phyloP scores from a whole-genome alignment of 1,284 basidiomycete species.

The Rhodotorula sp. region DNA sequence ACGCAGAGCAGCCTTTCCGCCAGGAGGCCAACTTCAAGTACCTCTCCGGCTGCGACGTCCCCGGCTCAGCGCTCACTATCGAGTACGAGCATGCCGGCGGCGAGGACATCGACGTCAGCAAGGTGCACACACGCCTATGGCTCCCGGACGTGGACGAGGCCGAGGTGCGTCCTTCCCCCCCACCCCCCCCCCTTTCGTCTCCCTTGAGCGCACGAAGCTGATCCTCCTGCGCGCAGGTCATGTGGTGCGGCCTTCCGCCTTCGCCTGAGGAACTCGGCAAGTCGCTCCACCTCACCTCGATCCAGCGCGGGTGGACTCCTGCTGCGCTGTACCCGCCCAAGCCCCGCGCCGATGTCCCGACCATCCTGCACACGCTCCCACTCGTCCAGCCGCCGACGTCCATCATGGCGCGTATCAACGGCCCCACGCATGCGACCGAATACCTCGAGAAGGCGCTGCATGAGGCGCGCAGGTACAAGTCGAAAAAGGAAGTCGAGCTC shows the following conservation, averaged over 20 bases:
- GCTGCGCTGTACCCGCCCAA: conserved; percentile 86
- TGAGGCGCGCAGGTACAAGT: conserved; percentile 73
- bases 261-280: conserved; percentile 61
- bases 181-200: not conserved
- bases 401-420: conserved; percentile 55
- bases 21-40: conserved; percentile 87
- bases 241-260: conserved; percentile 50
- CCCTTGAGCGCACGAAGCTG: not conserved
- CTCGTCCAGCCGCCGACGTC: conserved; percentile 58
- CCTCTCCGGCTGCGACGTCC: conserved; percentile 71
- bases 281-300: conserved; percentile 27
- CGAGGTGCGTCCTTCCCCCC: conserved; percentile 7
- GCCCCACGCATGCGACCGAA: conserved; percentile 54
- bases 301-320: conserved; percentile 66
- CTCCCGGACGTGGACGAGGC: conserved; percentile 34
- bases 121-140: conserved; percentile 50
- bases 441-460: conserved; percentile 75
- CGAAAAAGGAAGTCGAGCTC: conserved; percentile 65
- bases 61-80: conserved; percentile 67
- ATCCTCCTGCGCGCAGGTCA: conserved; percentile 12
- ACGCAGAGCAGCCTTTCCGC: conserved; percentile 74
- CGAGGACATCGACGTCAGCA: conserved; percentile 57
- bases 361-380: conserved; percentile 35
- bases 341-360: conserved; percentile 54
- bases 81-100: conserved; percentile 54